A percentile compares a stretch with the other conserved stretches of the same genome.
Conservation (phyloP, 2,329 filamentous ascomycete genomes). For the Geoglossum cookeanum region DNA sequence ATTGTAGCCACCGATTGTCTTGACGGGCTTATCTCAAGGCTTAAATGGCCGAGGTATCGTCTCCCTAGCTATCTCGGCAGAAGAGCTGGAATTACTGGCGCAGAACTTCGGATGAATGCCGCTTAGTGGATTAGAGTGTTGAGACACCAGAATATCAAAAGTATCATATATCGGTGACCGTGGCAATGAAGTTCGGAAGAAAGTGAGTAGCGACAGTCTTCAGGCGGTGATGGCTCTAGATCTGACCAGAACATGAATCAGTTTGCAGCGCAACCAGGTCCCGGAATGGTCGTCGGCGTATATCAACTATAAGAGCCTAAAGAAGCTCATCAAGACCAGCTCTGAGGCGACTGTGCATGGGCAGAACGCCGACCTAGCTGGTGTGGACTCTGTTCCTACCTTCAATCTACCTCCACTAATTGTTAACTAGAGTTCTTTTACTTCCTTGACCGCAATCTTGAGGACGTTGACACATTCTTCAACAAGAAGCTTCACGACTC, state of each 20-base stretch:
- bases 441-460: constrained; percentile 86
- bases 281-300: constrained; percentile 72
- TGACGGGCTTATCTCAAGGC: too few relatives aligned
- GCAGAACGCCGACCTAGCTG: constrained; percentile 70
- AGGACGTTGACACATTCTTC: constrained; percentile 92
- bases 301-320: constrained; percentile 80
- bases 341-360: constrained; percentile 45
- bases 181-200: background rate
- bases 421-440: constrained; percentile 71
- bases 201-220: background rate
- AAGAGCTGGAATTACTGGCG: background rate
- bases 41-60: background rate
- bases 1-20: background rate
- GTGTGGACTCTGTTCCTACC: constrained; percentile 33
- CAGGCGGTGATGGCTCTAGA: background rate
- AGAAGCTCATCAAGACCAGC: constrained; percentile 83
- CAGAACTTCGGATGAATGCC: background rate
- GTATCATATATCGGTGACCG: background rate
- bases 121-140: background rate
- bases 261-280: constrained; percentile 63
- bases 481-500: constrained; percentile 86
- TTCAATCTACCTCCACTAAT: constrained; percentile 11
- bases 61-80: background rate
- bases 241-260: constrained; percentile 14
- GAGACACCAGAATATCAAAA: background rate